Conservation (phyloP, 345 rosid genomes). For the Corchorus capsularis region DNA sequence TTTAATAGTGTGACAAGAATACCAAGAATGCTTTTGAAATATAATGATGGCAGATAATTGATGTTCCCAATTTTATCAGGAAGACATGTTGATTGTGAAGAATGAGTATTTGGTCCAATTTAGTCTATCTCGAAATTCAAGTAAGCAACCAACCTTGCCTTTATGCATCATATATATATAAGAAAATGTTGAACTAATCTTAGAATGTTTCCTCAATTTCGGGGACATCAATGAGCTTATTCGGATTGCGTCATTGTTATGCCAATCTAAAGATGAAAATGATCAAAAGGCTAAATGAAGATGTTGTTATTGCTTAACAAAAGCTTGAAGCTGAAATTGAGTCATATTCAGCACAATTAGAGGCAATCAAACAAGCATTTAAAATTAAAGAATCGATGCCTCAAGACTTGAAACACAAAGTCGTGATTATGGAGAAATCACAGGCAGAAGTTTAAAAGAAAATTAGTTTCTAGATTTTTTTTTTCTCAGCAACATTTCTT, state of each 20-base stretch:
- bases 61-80: slow-evolving; percentile 31
- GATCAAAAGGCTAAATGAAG: slow-evolving; percentile 25
- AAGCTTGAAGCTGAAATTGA: slow-evolving; percentile 40
- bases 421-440: slow-evolving; percentile 49
- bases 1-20: not conserved
- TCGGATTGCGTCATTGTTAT: slow-evolving; percentile 39
- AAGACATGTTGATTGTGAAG: slow-evolving; percentile 65
- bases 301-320: slow-evolving; percentile 15
- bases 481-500: slow-evolving; percentile 68
- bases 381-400: slow-evolving; percentile 46
- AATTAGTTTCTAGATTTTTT: slow-evolving; percentile 57
- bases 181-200: not conserved
- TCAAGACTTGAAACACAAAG: slow-evolving; percentile 59
- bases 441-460: slow-evolving; percentile 52
- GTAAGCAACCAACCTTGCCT: slow-evolving; percentile 39
- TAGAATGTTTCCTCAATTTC: slow-evolving; percentile 1
- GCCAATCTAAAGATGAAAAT: slow-evolving; percentile 28
- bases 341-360: slow-evolving; percentile 41
- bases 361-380: slow-evolving; percentile 57
- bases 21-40: not conserved
- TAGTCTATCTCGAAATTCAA: slow-evolving; percentile 70
- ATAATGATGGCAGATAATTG: not conserved
- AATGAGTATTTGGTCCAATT: slow-evolving; percentile 80
- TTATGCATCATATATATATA: not conserved
- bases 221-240: slow-evolving; percentile 62